Percentiles rank a stretch among this genome's conserved stretches.
Conservation (phyloP, 2,329 filamentous ascomycete genomes). For the Clonostachys rhizophaga region DNA sequence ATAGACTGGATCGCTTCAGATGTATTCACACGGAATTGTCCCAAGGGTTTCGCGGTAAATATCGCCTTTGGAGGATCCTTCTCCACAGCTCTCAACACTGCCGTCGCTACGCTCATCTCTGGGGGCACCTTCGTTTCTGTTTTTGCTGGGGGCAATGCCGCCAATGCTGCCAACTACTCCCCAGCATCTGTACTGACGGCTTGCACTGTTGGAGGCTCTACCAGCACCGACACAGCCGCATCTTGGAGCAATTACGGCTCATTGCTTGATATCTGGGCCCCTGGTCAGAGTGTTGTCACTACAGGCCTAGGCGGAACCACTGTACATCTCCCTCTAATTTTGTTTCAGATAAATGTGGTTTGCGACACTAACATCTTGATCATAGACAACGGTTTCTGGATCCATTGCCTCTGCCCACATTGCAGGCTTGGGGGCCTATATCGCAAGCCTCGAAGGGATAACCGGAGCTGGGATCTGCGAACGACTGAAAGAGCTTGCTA, state of each 20-base stretch:
- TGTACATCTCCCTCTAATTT: no score
- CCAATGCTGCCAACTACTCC: constrained; percentile 37
- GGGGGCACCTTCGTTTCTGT: constrained; percentile 45
- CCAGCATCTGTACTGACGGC: constrained; percentile 70
- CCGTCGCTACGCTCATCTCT: constrained; percentile 35
- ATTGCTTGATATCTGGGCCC: constrained; percentile 99
- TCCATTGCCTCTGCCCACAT: constrained; percentile 99
- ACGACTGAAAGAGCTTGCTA: constrained; percentile 75
- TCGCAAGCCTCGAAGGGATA: constrained; percentile 91
- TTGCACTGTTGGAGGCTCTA: constrained; percentile 93
- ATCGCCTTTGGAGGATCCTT: constrained; percentile 45
- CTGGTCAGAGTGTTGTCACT: constrained; percentile 94
- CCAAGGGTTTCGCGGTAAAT: constrained; percentile 51
- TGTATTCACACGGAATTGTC: constrained; percentile 21
- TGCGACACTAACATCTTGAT: no score
- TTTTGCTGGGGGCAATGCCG: constrained; percentile 46
- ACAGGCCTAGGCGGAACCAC: constrained; percentile 74
- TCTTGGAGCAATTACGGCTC: constrained; percentile 99
- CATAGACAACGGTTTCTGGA: constrained; percentile 36
- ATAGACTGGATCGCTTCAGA: constrained; percentile 36
- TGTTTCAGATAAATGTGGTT: no score
- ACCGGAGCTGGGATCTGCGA: constrained; percentile 86
- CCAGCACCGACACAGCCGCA: constrained; percentile 88
- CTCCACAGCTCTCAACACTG: constrained; percentile 39
- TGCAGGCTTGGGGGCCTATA: constrained; percentile 93